Evolutionary conservation across 1,284 basidiomycete species (phyloP).

Genomic region (Agaricales sp.): DNA sequence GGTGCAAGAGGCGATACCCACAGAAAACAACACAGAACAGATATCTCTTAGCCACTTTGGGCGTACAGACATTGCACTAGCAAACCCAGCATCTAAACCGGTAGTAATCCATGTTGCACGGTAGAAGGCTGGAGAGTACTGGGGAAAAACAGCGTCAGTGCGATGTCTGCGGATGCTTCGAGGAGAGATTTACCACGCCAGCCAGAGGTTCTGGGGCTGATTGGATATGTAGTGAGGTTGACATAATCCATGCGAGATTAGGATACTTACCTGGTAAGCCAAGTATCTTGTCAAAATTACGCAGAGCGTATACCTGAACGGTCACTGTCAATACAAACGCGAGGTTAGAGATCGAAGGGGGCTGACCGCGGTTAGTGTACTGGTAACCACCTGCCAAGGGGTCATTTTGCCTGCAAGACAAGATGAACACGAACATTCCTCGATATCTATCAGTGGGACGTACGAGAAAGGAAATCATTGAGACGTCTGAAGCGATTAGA

Average conservation of each 20-base stretch:
- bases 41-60: constrained; percentile 89
- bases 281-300: constrained; percentile 82
- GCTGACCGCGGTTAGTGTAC: constrained; percentile 76
- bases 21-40: constrained; percentile 74
- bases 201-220: constrained; percentile 93
- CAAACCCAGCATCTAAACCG: constrained; percentile 95
- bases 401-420: too few relatives aligned
- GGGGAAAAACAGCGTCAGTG: constrained; percentile 12
- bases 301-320: constrained; percentile 77
- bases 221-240: too few relatives aligned
- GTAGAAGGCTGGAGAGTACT: constrained; percentile 93
- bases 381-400: constrained; percentile 90
- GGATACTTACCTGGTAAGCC: constrained; percentile 65
- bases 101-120: constrained; percentile 95
- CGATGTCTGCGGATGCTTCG: too few relatives aligned
- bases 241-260: constrained; percentile 5
- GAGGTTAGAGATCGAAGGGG: too few relatives aligned
- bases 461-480: constrained; percentile 51
- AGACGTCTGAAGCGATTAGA: constrained; percentile 45
- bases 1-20: constrained; percentile 10
- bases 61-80: constrained; percentile 88
- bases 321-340: too few relatives aligned
- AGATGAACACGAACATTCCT: too few relatives aligned
- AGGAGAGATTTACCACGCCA: constrained; percentile 65
- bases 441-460: constrained; percentile 22